Evolutionary conservation across 768 basidiomycete genomes (phyloP), one percentile per base, ranked within the genome.

Genomic region (Kwoniella sp.): DNA sequence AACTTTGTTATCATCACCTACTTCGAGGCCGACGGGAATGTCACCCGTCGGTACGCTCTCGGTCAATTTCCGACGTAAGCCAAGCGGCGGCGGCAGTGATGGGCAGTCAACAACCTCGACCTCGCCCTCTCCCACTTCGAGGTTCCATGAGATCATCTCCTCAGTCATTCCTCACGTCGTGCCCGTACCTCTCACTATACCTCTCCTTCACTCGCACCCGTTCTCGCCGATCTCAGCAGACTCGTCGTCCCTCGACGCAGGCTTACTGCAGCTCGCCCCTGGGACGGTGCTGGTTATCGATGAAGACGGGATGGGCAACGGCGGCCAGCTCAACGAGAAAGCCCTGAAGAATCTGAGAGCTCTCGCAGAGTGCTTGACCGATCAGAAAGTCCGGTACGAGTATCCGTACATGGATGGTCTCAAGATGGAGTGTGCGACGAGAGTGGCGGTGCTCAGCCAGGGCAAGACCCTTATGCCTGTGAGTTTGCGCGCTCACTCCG

Each of bases 361-460:
- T 1, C 41, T 81, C 55, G 58, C 64, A 17, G 72, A 74, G 13
- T 64, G 59, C 34, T 52, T 79, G 22, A 66, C 52, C 38, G 72
- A 71, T 38, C 78, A 79, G 54, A 68, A 61, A 28, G 47, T 81
- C 15, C 60, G 71, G 28, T 81, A 81, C 62, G 73, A 78, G 51
- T 81, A 76, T 59, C 79, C 79, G 8, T 81, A 70, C 58, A 75
- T 78, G 62, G 75, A 79, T 22, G 72, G 68, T 1, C 64, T 81
- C 57, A 77, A 76, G 65, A 79, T 81, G 76, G 73, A 78, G 4
- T 71, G 73, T 34, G 72, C 73, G 30, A 66, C 76, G 1, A 66
- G 68, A 38, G 58, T 71, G 12, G 31, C 73, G 2, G 73, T 81
- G 4, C 45, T 76, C 34, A 73, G 75, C 29, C 68, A 78, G 38